These are phyloP conservation scores for Blastobotrys apis DNA, from an alignment of 1,139 yeast species.

Conservation along the genomic window DNA sequence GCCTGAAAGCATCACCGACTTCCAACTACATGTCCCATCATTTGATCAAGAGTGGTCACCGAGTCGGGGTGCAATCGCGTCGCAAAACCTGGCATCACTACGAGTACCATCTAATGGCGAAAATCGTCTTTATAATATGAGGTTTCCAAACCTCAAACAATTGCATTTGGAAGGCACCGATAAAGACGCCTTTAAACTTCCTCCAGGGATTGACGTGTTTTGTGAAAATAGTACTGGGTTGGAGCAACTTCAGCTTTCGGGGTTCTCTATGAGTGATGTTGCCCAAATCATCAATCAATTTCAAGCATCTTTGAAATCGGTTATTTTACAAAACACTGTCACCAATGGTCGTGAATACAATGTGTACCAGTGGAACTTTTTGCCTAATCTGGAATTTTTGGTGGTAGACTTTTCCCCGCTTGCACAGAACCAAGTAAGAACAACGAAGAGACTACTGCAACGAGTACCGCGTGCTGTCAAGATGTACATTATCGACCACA, in stretches of 20 bases:
- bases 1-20: slow-evolving; percentile 4
- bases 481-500: slow-evolving; percentile 16
- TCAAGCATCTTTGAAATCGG: slow-evolving; percentile 8
- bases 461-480: slow-evolving; percentile 10
- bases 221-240: slow-evolving; percentile 11
- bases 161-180: slow-evolving; percentile 13
- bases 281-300: slow-evolving; percentile 13
- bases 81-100: slow-evolving; percentile 5
- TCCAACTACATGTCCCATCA: slow-evolving; percentile 12
- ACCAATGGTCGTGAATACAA: slow-evolving; percentile 11
- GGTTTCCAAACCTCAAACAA: slow-evolving; percentile 13
- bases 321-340: slow-evolving; percentile 12
- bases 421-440: slow-evolving; percentile 2
- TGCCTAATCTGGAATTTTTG: slow-evolving; percentile 13
- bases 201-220: slow-evolving; percentile 9
- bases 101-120: slow-evolving; percentile 14
- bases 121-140: slow-evolving; percentile 13
- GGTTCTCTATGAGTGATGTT: slow-evolving; percentile 14
- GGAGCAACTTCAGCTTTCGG: slow-evolving; percentile 12
- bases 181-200: slow-evolving; percentile 12
- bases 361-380: slow-evolving; percentile 13
- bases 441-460: slow-evolving; percentile 10
- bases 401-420: slow-evolving; percentile 14
- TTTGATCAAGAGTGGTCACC: slow-evolving; percentile 15
- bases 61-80: slow-evolving; percentile 11